Conservation (phyloP, 805 yeast genomes). For the Ogataea nitratoaversa region DNA sequence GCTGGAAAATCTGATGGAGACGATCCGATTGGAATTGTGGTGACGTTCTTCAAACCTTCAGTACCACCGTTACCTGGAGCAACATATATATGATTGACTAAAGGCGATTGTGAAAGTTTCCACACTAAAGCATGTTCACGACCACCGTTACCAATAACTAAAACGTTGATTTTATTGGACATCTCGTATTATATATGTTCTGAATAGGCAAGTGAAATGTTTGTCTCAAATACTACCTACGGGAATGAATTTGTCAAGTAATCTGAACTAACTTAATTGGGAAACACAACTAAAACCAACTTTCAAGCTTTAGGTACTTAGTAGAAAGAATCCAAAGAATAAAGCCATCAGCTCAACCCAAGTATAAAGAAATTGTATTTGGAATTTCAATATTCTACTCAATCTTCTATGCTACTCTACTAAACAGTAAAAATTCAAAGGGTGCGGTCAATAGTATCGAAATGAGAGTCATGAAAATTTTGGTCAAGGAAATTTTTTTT, state of each 20-base stretch:
- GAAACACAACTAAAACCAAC: too few relatives aligned
- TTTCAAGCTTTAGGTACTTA: too few relatives aligned
- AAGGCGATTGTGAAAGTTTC: slow-evolving; percentile 77
- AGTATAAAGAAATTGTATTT: too few relatives aligned
- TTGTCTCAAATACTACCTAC: too few relatives aligned
- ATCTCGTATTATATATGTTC: slow-evolving; percentile 1
- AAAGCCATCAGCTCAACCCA: too few relatives aligned
- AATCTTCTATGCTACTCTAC: too few relatives aligned
- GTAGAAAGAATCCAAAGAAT: too few relatives aligned
- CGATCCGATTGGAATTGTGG: slow-evolving; percentile 66
- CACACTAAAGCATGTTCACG: slow-evolving; percentile 97
- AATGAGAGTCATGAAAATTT: background rate
- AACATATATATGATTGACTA: slow-evolving; percentile 71
- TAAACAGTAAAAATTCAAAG: background rate
- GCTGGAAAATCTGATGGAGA: slow-evolving; percentile 62
- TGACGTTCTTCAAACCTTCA: slow-evolving; percentile 50
- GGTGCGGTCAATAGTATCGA: background rate
- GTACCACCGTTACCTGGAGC: slow-evolving; percentile 99
- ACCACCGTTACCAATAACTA: slow-evolving; percentile 96
- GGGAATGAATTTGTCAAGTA: too few relatives aligned
- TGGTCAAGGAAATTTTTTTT: background rate
- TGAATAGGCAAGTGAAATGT: too few relatives aligned
- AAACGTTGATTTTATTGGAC: slow-evolving; percentile 44
- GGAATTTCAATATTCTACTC: too few relatives aligned
- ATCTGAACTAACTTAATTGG: too few relatives aligned